Base-by-base conservation (phyloP, 2,329 filamentous ascomycete species). In the Scleromitrula shiraiana region DNA sequence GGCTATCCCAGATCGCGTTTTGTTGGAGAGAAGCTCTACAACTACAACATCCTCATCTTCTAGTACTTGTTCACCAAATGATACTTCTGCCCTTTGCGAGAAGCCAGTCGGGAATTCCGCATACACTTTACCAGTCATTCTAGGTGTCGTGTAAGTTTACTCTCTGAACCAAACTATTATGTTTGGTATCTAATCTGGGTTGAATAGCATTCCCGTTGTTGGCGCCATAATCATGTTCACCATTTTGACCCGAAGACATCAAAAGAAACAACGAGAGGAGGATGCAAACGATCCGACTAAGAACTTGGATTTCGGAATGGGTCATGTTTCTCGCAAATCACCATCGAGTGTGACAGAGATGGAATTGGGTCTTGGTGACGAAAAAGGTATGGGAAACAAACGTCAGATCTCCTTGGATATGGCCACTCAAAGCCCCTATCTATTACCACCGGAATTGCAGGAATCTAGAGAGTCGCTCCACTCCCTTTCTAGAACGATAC, bases 221-320 rank as follows among this genome's bases (percentile, higher is more conserved):
- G 70, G 77, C 52, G 83, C 85, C 17, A 64, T 84, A 1, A 63
- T 80, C 40, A 76, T 88, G 1, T 70, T 96, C 32, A 62, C 90
- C 55, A 83, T 82, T 62, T 75, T 98, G 29, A 90, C 96, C 64
- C 80, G 88, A 44, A 78, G 88, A 64, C 85, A 88, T 60, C 68
- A 86, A 32, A 80, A 77, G 64, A 88, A 80, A 60, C 74, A 88
- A 54, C 73, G 74, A 47, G 70, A 74, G 50, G 93, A 98, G 68
- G 93, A 98, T 68, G 75, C 77, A 15, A 80, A 85, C 53, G 90
- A 96, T 66, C 87, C 88, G 57, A 88, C 94, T 67, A 90, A 85
- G 62, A 93, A 88, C 0, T 76, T 97, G 62, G 93, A 98, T 65
- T 98, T 96, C 63, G 93, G 93, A 29, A 68, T 96, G 62, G 88